phyloP scores from a whole-genome alignment of 306 rosid species.

The Prunus padus region DNA sequence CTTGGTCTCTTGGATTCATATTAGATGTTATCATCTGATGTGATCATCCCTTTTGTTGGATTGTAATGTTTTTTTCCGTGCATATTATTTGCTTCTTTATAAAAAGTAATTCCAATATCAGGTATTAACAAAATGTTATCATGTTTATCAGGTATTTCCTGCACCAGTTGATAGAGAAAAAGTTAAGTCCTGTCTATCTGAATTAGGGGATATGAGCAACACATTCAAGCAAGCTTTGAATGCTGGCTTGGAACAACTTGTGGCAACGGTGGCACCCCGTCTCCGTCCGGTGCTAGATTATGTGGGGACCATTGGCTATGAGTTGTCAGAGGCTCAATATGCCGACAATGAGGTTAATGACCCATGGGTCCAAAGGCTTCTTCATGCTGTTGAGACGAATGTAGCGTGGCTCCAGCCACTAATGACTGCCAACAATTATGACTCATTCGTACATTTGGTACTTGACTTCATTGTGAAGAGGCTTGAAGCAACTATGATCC shows the following conservation, averaged over 20 bases:
- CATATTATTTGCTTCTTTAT: neutral
- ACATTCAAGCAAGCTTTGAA: conserved; percentile 83
- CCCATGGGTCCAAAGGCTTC: conserved; percentile 97
- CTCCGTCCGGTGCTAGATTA: conserved; percentile 79
- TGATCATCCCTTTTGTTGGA: neutral
- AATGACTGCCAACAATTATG: conserved; percentile 85
- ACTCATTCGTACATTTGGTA: conserved; percentile 73
- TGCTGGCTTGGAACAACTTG: conserved; percentile 84
- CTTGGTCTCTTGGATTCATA: neutral
- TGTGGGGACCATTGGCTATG: conserved; percentile 84
- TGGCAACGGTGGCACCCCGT: conserved; percentile 62
- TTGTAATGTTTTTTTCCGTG: neutral
- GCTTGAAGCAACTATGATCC: conserved; percentile 97
- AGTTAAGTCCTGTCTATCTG: conserved; percentile 91
- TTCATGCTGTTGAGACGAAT: conserved; percentile 85
- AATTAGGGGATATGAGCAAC: conserved; percentile 80
- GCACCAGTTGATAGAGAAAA: conserved; percentile 78
- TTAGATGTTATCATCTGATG: neutral
- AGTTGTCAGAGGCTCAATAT: conserved; percentile 82
- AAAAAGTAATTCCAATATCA: neutral
- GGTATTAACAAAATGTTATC: conserved; percentile 15
- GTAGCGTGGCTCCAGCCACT: conserved; percentile 86
- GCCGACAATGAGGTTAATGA: conserved; percentile 95
- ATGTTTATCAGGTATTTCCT: conserved; percentile 61
- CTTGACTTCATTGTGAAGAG: conserved; percentile 86